Evolutionary conservation across 208 protist species (phyloP).

Genomic region (Zelonia costaricensis): DNA sequence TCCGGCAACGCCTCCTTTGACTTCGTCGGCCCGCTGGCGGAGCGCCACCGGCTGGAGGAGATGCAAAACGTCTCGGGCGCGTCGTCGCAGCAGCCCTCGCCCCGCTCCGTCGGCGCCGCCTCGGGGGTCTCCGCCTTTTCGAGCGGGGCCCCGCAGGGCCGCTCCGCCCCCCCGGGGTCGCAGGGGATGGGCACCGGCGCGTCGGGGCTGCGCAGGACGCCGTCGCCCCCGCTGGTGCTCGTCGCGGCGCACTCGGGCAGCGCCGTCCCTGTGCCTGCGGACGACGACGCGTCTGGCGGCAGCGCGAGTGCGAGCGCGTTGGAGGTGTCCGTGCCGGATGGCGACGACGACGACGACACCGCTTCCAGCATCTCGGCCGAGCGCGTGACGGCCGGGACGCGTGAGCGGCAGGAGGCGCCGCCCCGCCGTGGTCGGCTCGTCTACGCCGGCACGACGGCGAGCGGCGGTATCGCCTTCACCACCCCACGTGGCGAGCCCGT

Average conservation of each 20-base stretch:
- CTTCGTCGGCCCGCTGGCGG: constrained; percentile 39
- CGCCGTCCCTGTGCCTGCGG: no score
- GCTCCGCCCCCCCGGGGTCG: background rate
- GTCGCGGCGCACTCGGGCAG: constrained; percentile 7
- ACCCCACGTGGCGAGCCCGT: background rate
- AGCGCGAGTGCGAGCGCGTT: background rate
- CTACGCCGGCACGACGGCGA: background rate
- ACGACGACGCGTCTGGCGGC: background rate
- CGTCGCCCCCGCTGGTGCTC: constrained; percentile 2
- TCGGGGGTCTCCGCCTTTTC: background rate
- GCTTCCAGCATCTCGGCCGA: constrained; percentile 1
- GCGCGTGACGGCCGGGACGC: background rate
- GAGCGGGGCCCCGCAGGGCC: background rate
- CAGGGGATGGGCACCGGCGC: constrained; percentile 5
- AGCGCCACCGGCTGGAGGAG: constrained; percentile 37
- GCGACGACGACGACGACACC: background rate
- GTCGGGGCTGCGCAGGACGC: constrained; percentile 16
- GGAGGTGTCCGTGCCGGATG: background rate
- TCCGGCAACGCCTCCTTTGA: constrained; percentile 57
- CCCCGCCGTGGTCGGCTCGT: background rate
- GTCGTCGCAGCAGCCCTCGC: constrained; percentile 6
- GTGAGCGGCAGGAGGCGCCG: background rate
- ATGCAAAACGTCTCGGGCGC: constrained; percentile 21
- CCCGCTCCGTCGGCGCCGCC: background rate
- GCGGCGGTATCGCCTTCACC: background rate